Percentiles rank a stretch among this genome's conserved stretches.
phyloP scores from a whole-genome alignment of 1,284 basidiomycete genomes.

The Ustilago hordei region DNA sequence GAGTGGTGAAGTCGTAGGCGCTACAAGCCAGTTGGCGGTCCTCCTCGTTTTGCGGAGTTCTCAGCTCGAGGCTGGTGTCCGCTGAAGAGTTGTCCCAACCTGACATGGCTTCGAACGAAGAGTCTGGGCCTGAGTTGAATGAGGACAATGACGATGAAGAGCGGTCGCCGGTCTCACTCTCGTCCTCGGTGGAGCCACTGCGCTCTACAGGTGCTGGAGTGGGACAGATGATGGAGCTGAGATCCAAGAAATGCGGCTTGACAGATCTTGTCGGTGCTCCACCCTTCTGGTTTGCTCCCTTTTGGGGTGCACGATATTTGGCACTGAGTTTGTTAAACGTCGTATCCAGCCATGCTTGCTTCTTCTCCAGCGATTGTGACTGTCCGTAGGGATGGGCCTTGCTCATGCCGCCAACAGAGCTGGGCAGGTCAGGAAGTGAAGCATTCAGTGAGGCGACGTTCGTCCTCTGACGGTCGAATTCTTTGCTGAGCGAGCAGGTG shows the following conservation, averaged over 20 bases:
- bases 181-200: conserved; percentile 22
- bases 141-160: conserved; percentile 32
- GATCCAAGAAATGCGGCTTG: conserved; percentile 53
- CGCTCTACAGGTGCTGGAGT: conserved; percentile 15
- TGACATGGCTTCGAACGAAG: conserved; percentile 42
- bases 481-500: conserved; percentile 42
- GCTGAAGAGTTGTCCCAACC: conserved; percentile 41
- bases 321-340: conserved; percentile 46
- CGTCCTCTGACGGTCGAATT: conserved; percentile 41
- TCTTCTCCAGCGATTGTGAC: conserved; percentile 9
- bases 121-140: conserved; percentile 35
- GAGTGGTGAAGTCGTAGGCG: conserved; percentile 41
- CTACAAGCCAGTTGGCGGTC: conserved; percentile 30
- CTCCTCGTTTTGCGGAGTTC: conserved; percentile 41
- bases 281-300: conserved; percentile 11
- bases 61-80: conserved; percentile 34
- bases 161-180: conserved; percentile 29
- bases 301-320: conserved; percentile 29
- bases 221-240: conserved; percentile 50
- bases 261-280: conserved; percentile 1
- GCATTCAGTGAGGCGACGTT: conserved; percentile 22
- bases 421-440: conserved; percentile 12
- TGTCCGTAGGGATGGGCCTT: not conserved
- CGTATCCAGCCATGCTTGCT: conserved; percentile 46
- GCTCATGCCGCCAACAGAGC: not conserved